phyloP scores from a whole-genome alignment of 371 early-diverging fungal species.

The Rhizopus stolonifer region DNA sequence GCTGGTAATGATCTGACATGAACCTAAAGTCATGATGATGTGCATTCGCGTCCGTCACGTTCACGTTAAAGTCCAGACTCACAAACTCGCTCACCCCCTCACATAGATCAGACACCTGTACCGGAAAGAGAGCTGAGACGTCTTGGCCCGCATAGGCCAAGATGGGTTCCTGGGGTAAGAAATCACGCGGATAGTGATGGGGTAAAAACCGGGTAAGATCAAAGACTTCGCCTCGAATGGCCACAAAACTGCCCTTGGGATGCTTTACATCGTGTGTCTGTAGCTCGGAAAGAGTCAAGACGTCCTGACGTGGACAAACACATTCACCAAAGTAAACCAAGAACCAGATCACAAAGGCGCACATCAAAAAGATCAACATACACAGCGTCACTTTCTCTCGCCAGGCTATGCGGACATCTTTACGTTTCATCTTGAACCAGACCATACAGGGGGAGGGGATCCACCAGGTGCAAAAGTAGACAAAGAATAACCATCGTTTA shows the following conservation, averaged over 20 bases:
- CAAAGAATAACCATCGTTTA: slow-evolving; percentile 79
- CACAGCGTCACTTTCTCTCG: slow-evolving; percentile 95
- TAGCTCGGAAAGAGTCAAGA: slow-evolving; percentile 64
- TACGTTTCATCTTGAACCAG: slow-evolving; percentile 76
- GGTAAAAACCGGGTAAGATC: slow-evolving; percentile 64
- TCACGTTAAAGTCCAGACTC: slow-evolving; percentile 29
- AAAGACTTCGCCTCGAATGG: slow-evolving; percentile 77
- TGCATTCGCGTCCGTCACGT: slow-evolving; percentile 34
- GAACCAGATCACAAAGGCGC: slow-evolving; percentile 83
- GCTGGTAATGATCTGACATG: slow-evolving; percentile 25
- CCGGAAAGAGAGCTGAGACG: slow-evolving; percentile 68
- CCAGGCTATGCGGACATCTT: slow-evolving; percentile 92
- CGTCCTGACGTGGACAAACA: slow-evolving; percentile 84
- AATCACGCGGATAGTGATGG: slow-evolving; percentile 53
- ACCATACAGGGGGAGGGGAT: slow-evolving; percentile 70
- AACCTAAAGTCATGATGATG: slow-evolving; percentile 44
- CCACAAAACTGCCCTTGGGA: slow-evolving; percentile 46
- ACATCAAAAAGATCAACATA: slow-evolving; percentile 80
- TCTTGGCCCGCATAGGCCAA: slow-evolving; percentile 68
- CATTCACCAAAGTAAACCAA: slow-evolving; percentile 84
- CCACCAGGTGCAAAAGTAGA: slow-evolving; percentile 89
- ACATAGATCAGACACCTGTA: slow-evolving; percentile 66
- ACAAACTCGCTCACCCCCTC: slow-evolving; percentile 34
- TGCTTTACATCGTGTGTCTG: slow-evolving; percentile 34
- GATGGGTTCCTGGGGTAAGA: slow-evolving; percentile 50